Conservation (phyloP, 495 filamentous ascomycete species). For the Letharia columbiana region DNA sequence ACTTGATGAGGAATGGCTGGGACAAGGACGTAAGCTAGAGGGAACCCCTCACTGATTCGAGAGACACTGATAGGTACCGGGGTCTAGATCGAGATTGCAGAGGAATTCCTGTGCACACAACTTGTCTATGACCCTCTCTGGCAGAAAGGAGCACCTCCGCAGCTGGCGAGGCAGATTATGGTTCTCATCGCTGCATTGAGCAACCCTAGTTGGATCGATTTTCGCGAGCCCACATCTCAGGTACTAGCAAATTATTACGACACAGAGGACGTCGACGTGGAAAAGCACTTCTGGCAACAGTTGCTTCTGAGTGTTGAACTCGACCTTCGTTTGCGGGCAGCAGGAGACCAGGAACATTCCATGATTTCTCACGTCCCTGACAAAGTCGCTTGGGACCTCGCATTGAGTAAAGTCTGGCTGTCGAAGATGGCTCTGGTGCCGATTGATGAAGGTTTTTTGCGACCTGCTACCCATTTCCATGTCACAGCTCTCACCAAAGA, state of each 20-base stretch:
- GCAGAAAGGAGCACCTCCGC: conserved; percentile 35
- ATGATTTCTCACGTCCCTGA: conserved; percentile 36
- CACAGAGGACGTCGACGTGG: conserved; percentile 32
- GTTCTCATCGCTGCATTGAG: conserved; percentile 58
- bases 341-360: background rate
- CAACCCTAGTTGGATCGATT: conserved; percentile 57
- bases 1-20: conserved; percentile 8
- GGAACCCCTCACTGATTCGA: background rate
- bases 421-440: conserved; percentile 51
- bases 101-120: conserved; percentile 31
- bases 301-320: conserved; percentile 60
- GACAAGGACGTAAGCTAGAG: background rate
- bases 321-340: conserved; percentile 49
- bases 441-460: conserved; percentile 26
- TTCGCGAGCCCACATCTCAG: conserved; percentile 53
- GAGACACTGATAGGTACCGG: background rate
- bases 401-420: conserved; percentile 8
- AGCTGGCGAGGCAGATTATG: conserved; percentile 55
- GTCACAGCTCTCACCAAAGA: conserved; percentile 45
- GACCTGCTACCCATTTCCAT: conserved; percentile 23
- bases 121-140: conserved; percentile 38
- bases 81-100: conserved; percentile 1
- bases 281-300: conserved; percentile 60
- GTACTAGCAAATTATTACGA: conserved; percentile 37
- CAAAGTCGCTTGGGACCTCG: conserved; percentile 43